phyloP scores from a whole-genome alignment of 495 filamentous ascomycete species.

The Podospora sp. region DNA sequence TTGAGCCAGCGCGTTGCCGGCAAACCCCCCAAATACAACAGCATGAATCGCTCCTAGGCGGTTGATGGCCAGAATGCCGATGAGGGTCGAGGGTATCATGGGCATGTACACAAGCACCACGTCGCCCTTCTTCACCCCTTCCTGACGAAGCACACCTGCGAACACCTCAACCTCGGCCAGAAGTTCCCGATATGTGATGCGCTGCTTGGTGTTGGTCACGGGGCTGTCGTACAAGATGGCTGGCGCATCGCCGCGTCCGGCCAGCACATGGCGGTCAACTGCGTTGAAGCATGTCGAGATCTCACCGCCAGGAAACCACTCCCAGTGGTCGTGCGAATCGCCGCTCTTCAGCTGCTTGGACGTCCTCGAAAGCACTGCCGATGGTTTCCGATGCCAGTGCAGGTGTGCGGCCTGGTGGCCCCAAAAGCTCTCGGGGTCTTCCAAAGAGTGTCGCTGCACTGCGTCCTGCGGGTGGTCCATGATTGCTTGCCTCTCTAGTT shows the following conservation, averaged over 20 bases:
- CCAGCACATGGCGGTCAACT: slow-evolving; percentile 81
- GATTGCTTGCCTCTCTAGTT: background rate
- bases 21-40: slow-evolving; percentile 93
- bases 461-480: slow-evolving; percentile 48
- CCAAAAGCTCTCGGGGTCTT: slow-evolving; percentile 75
- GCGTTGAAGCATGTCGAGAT: slow-evolving; percentile 92
- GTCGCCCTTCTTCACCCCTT: slow-evolving; percentile 84
- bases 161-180: slow-evolving; percentile 82
- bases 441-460: slow-evolving; percentile 56
- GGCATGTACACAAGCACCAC: slow-evolving; percentile 97
- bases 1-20: slow-evolving; percentile 77
- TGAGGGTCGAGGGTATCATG: slow-evolving; percentile 88
- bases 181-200: slow-evolving; percentile 72
- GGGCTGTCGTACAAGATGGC: slow-evolving; percentile 90
- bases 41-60: slow-evolving; percentile 87
- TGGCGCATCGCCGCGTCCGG: slow-evolving; percentile 67
- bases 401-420: slow-evolving; percentile 69
- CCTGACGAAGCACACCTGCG: slow-evolving; percentile 79
- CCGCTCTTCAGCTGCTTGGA: slow-evolving; percentile 47
- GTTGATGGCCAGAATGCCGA: slow-evolving; percentile 78
- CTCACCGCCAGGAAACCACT: slow-evolving; percentile 84
- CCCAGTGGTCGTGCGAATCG: slow-evolving; percentile 62
- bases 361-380: slow-evolving; percentile 43
- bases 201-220: slow-evolving; percentile 73
- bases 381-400: slow-evolving; percentile 77